A percentile compares a stretch with the other conserved stretches of the same genome.
phyloP scores from a whole-genome alignment of 2,329 filamentous ascomycete species.

The Hymenoscyphus albidus region DNA sequence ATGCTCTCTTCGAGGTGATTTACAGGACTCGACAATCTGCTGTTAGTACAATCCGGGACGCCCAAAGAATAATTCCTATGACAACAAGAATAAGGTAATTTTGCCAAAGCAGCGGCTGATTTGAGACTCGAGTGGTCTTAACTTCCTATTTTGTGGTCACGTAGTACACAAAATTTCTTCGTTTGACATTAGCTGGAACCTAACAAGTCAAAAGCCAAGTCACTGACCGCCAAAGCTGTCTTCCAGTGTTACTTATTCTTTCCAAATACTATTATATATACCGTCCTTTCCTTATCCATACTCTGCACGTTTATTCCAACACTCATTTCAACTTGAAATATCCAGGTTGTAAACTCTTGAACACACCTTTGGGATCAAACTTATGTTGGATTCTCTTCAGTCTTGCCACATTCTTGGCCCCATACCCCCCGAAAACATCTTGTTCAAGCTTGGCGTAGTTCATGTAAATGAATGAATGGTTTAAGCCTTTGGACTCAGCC shows the following conservation, averaged over 20 bases:
- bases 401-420: conserved; percentile 32
- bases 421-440: conserved; percentile 37
- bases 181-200: background rate
- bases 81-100: background rate
- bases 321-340: conserved; percentile 22
- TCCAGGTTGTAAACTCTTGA: conserved; percentile 26
- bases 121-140: background rate
- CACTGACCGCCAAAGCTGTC: background rate
- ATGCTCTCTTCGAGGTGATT: background rate
- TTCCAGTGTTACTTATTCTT: background rate
- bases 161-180: background rate
- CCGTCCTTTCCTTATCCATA: background rate
- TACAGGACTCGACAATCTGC: background rate
- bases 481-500: conserved; percentile 12
- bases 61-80: background rate
- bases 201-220: background rate
- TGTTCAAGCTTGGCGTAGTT: conserved; percentile 39
- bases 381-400: conserved; percentile 23
- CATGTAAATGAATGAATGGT: conserved; percentile 32
- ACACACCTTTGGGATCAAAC: conserved; percentile 32
- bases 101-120: background rate
- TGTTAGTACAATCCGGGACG: background rate
- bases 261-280: background rate
- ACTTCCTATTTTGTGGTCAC: background rate
- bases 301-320: background rate